Percentiles rank a stretch among this genome's conserved stretches.
Evolutionary conservation across 73 alveolate species (phyloP).

Genomic region (Symbiodinium pilosum): DNA sequence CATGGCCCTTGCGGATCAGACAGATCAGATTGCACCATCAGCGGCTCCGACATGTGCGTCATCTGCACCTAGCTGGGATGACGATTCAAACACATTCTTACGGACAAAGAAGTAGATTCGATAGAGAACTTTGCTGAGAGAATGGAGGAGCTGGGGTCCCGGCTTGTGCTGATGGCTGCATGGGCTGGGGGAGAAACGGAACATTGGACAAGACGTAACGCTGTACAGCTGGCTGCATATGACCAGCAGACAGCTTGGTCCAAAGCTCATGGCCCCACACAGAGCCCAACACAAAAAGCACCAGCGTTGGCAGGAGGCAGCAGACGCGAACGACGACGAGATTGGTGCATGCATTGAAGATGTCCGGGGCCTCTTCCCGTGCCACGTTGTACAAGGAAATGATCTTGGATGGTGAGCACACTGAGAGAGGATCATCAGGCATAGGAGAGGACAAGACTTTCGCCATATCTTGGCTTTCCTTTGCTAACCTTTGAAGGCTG

Average conservation of each 20-base stretch:
- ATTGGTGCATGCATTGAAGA: conserved; percentile 55
- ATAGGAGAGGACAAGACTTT: conserved; percentile 31
- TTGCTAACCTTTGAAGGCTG: conserved; percentile 6
- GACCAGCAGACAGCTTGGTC: conserved; percentile 14
- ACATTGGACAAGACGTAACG: conserved; percentile 20
- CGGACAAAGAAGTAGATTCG: not conserved
- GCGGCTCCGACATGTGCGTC: conserved; percentile 89
- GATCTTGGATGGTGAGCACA: conserved; percentile 34
- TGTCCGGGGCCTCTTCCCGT: conserved; percentile 39
- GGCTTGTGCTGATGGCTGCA: not conserved
- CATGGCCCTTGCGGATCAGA: not conserved
- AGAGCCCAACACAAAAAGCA: conserved; percentile 34
- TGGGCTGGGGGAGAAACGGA: conserved; percentile 1
- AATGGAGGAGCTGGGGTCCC: not conserved
- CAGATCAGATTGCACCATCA: conserved; percentile 41
- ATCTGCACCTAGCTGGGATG: conserved; percentile 28
- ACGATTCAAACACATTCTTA: not conserved
- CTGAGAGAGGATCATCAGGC: conserved; percentile 57
- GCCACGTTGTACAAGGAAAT: conserved; percentile 22
- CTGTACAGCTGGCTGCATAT: not conserved
- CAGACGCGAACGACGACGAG: not conserved
- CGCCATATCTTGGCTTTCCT: not conserved
- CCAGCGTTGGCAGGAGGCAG: conserved; percentile 21
- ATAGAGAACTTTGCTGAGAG: not conserved
- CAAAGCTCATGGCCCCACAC: conserved; percentile 69